These are phyloP conservation scores for Asterophora lycoperdoides DNA, from an alignment of 768 basidiomycete genomes.

Conservation along the genomic window DNA sequence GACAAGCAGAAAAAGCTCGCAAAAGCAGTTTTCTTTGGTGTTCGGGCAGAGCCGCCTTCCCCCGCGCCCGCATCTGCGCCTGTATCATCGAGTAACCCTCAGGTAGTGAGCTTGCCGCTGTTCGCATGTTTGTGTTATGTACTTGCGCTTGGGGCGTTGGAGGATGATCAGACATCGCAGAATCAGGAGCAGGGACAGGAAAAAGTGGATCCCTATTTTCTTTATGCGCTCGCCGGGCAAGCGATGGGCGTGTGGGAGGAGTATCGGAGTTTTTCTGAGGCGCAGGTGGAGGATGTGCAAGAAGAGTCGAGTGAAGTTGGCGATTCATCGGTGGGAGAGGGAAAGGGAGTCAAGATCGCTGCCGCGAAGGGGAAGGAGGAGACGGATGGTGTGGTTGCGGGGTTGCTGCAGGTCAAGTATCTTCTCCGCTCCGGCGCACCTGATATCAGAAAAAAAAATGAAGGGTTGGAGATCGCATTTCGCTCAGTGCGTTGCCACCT, in stretches of 20 bases:
- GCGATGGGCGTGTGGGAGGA: constrained; percentile 37
- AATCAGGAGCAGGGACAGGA: too few species aligned
- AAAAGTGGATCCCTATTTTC: constrained; percentile 21
- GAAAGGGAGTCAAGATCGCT: constrained; percentile 1
- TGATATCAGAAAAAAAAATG: constrained; percentile 4
- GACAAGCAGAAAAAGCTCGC: constrained; percentile 12
- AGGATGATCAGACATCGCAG: constrained; percentile 3
- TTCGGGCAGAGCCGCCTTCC: not conserved
- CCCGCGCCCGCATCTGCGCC: not conserved
- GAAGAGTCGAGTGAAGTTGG: not conserved
- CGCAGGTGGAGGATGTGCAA: constrained; percentile 3
- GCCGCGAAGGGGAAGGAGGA: constrained; percentile 24
- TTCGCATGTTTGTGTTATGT: constrained; percentile 57
- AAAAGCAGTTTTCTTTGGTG: constrained; percentile 13
- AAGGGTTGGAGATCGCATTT: constrained; percentile 26
- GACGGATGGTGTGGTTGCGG: constrained; percentile 56
- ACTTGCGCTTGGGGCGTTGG: constrained; percentile 52
- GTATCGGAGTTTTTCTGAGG: constrained; percentile 7
- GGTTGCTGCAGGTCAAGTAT: constrained; percentile 48
- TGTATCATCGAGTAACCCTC: not conserved
- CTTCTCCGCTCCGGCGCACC: constrained; percentile 20
- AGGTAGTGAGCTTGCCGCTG: constrained; percentile 34
- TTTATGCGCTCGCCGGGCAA: constrained; percentile 35
- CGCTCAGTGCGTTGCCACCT: constrained; percentile 34
- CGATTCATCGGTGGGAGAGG: not conserved